Evolutionary conservation across 805 yeast genomes (phyloP), one percentile per base, ranked within the genome.

Genomic region (Hanseniaspora lindneri): DNA sequence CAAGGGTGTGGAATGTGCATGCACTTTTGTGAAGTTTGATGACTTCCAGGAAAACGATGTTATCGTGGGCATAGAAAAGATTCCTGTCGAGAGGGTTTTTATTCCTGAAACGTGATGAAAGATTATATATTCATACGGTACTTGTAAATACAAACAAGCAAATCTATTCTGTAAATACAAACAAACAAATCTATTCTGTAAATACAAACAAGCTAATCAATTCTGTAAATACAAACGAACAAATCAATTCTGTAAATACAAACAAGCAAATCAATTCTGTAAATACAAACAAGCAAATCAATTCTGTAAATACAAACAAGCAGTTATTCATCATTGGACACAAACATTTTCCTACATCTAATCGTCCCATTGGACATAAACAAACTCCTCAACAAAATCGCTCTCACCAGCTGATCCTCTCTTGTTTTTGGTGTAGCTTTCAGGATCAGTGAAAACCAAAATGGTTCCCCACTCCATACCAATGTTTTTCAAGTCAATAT

Each of bases 381-480:
- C 79, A 75, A 76, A 79, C 63, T 85, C 95, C 57, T 80, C 82
- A 1, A 77, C 74, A 56, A 84, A 85, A 11, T 27, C 19, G 19
- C 34, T 35, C n/a, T 37, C 33, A 0, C 85, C 95, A n/a, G 84
- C 87, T 36, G 76, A 74, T 50, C 76, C 68, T 7, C 66, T 73
- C 53, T 82, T 87, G 39, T 77, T 63, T 23, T 61, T 53, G 11
- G 69, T 64, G 52, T 67, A 76, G 59, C 84, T 94, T 54, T 76
- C 79, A 7, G 65, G 63, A 55, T 84, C 87, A 0, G 96, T 84
- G 36, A 79, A 83, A 1, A 89, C 83, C 23, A 85, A 66, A 27
- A 92, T 83, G 0, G 97, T 83, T 1, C 96, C 97, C 98, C 98
- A 92, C 53, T 89, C 94, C 94, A 89, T 89, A 11, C 97, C 96